Conservation (phyloP, 495 filamentous ascomycete species). For the Durotheca rogersii region DNA sequence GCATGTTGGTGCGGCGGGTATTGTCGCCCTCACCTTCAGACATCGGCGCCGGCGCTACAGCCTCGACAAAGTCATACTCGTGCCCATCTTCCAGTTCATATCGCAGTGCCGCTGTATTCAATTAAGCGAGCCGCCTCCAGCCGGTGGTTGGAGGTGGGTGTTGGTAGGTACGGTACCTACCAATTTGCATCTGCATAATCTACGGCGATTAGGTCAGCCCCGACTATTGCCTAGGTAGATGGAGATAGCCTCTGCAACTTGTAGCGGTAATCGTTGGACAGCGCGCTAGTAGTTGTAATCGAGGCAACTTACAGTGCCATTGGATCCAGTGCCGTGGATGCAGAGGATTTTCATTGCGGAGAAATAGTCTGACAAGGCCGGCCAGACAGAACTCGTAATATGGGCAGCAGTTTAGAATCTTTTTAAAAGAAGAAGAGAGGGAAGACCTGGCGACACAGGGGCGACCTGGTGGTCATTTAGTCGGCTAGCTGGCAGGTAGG, state of each 20-base stretch:
- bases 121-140: background rate
- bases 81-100: constrained; percentile 15
- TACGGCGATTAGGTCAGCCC: background rate
- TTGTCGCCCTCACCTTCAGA: background rate
- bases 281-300: background rate
- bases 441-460: too few relatives aligned
- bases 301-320: constrained; percentile 2
- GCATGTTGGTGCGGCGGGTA: background rate
- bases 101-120: constrained; percentile 4
- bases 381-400: too few relatives aligned
- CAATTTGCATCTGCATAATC: constrained; percentile 5
- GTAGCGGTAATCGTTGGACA: too few relatives aligned
- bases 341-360: constrained; percentile 21
- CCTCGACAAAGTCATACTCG: constrained; percentile 14
- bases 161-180: too few relatives aligned
- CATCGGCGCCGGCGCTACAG: background rate
- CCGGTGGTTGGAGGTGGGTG: too few relatives aligned
- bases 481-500: too few relatives aligned
- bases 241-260: too few relatives aligned
- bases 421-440: too few relatives aligned
- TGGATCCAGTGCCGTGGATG: constrained; percentile 3
- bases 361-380: too few relatives aligned
- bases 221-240: too few relatives aligned
- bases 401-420: too few relatives aligned
- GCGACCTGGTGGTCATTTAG: too few relatives aligned